Conservation (phyloP, 345 rosid species). For the Rhodomyrtus tomentosa region DNA sequence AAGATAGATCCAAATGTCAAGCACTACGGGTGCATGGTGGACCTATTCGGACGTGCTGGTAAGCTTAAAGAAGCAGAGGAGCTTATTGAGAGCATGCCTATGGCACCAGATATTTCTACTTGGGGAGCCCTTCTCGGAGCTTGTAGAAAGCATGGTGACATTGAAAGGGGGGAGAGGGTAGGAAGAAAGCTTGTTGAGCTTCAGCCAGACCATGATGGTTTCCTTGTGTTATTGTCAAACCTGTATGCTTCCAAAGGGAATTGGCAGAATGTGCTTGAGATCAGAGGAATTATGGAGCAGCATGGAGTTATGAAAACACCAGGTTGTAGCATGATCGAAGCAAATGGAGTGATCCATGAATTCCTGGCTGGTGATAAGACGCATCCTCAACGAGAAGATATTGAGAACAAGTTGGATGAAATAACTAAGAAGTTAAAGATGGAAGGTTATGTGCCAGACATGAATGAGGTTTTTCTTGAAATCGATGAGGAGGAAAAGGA, state of each 20-base stretch:
- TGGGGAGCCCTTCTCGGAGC: slow-evolving; percentile 70
- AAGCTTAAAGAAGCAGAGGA: slow-evolving; percentile 52
- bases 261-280: slow-evolving; percentile 40
- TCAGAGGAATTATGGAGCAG: slow-evolving; percentile 36
- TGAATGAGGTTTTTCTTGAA: slow-evolving; percentile 30
- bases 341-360: slow-evolving; percentile 35
- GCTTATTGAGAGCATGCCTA: slow-evolving; percentile 43
- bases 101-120: slow-evolving; percentile 48
- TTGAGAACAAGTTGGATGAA: slow-evolving; percentile 32
- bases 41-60: slow-evolving; percentile 64
- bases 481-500: slow-evolving; percentile 52
- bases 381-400: slow-evolving; percentile 25
- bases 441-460: slow-evolving; percentile 36
- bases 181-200: slow-evolving; percentile 50
- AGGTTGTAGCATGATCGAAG: slow-evolving; percentile 49
- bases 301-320: slow-evolving; percentile 40
- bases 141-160: slow-evolving; percentile 34
- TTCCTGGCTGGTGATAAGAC: slow-evolving; percentile 39
- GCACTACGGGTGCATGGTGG: slow-evolving; percentile 77
- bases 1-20: slow-evolving; percentile 39
- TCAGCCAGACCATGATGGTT: slow-evolving; percentile 53
- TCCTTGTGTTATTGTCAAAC: slow-evolving; percentile 42
- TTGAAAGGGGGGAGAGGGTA: slow-evolving; percentile 43
- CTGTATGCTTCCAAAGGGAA: slow-evolving; percentile 45
- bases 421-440: slow-evolving; percentile 23